A percentile compares a stretch with the other conserved stretches of the same genome.
These are phyloP conservation scores for Aspergillus niger DNA, from an alignment of 2,329 filamentous ascomycete genomes.

Conservation along the genomic window DNA sequence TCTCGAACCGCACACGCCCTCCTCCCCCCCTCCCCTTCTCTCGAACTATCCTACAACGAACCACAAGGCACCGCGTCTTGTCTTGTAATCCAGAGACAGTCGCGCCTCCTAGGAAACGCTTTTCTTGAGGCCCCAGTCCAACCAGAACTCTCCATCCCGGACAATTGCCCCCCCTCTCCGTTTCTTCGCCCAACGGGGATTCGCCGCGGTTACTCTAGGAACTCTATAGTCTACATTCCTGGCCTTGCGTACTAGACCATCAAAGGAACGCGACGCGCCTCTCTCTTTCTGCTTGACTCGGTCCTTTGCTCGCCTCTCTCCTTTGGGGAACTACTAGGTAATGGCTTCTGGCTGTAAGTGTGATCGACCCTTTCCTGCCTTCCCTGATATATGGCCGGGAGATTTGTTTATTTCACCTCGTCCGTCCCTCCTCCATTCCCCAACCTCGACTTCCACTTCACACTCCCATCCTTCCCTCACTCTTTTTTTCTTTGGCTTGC, in stretches of 20 bases:
- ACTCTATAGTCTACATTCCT: constrained; percentile 44
- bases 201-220: constrained; percentile 38
- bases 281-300: constrained; percentile 19
- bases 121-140: constrained; percentile 8
- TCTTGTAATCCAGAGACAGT: constrained; percentile 24
- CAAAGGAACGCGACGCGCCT: constrained; percentile 42
- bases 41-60: not conserved
- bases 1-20: constrained; percentile 6
- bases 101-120: constrained; percentile 24
- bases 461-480: constrained; percentile 23
- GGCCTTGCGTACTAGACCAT: constrained; percentile 39
- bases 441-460: constrained; percentile 27
- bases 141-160: not conserved
- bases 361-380: constrained; percentile 29
- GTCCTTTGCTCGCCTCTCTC: constrained; percentile 17
- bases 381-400: constrained; percentile 32
- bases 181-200: constrained; percentile 4
- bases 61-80: not conserved
- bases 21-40: constrained; percentile 7
- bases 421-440: constrained; percentile 35
- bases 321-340: constrained; percentile 29
- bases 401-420: constrained; percentile 46
- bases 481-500: constrained; percentile 20
- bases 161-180: not conserved
- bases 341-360: constrained; percentile 45